Evolutionary conservation across 2,329 filamentous ascomycete genomes (phyloP).

Genomic region (Verticillium alfalfae): DNA sequence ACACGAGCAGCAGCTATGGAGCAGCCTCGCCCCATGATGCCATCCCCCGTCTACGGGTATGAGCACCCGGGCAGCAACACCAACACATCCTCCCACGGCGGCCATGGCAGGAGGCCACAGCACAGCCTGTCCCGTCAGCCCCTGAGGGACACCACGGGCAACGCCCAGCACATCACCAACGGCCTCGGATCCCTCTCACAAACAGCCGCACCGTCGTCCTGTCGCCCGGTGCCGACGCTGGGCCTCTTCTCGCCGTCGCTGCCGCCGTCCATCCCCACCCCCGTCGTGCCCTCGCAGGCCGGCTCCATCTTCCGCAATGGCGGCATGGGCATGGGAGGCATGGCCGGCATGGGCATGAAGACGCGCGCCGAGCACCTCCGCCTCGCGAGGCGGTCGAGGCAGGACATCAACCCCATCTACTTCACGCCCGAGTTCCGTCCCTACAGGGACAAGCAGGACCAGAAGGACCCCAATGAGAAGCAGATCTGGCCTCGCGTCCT

Average conservation of each 20-base stretch:
- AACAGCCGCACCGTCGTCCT: constrained; percentile 18
- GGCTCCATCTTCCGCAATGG: constrained; percentile 23
- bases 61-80: constrained; percentile 33
- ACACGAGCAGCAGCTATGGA: constrained; percentile 6
- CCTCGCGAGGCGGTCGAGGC: constrained; percentile 23
- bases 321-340: constrained; percentile 16
- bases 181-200: not conserved
- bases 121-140: constrained; percentile 23
- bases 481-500: constrained; percentile 57
- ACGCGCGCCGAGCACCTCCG: constrained; percentile 17
- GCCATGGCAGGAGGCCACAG: constrained; percentile 17
- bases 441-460: constrained; percentile 59
- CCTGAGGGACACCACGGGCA: constrained; percentile 47
- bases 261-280: constrained; percentile 42
- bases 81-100: constrained; percentile 21
- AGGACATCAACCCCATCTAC: constrained; percentile 52
- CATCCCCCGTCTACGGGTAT: constrained; percentile 40
- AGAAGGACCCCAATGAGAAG: constrained; percentile 58
- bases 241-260: constrained; percentile 38
- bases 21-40: constrained; percentile 39
- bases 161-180: constrained; percentile 31
- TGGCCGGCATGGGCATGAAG: constrained; percentile 17
- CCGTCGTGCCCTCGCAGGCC: constrained; percentile 45
- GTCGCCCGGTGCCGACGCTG: constrained; percentile 33
- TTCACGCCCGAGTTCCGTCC: constrained; percentile 58